A percentile compares a stretch with the other conserved stretches of the same genome.
Evolutionary conservation across 129 eudicot species (phyloP).

Genomic region (Ambrosia artemisiifolia): DNA sequence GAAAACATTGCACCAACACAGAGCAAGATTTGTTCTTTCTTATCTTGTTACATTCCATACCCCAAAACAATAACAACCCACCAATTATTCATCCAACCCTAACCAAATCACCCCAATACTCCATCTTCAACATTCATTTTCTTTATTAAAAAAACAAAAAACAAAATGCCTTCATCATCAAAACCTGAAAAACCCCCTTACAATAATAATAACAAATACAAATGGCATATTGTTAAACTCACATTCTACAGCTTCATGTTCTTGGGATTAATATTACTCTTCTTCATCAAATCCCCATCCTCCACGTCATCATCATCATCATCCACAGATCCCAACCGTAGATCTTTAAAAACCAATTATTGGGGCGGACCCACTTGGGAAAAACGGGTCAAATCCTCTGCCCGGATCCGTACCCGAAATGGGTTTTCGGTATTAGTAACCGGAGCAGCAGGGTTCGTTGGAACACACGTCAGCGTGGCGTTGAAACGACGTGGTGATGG

Average conservation of each 20-base stretch:
- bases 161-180: conserved; percentile 61
- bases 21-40: conserved; percentile 13
- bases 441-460: conserved; percentile 88
- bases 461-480: conserved; percentile 76
- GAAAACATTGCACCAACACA: conserved; percentile 2
- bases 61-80: conserved; percentile 20
- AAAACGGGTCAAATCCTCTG: conserved; percentile 63
- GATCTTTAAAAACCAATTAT: conserved; percentile 63
- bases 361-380: conserved; percentile 66
- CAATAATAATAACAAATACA: conserved; percentile 30
- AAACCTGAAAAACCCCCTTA: conserved; percentile 61
- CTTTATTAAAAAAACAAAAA: no score
- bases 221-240: conserved; percentile 59
- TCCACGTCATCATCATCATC: conserved; percentile 12
- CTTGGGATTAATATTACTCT: conserved; percentile 57
- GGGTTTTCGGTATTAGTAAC: conserved; percentile 74
- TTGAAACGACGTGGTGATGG: conserved; percentile 82
- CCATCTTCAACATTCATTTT: no score
- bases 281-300: conserved; percentile 63
- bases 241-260: conserved; percentile 70
- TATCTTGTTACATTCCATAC: conserved; percentile 14
- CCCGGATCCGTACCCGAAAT: conserved; percentile 46
- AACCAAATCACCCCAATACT: not conserved
- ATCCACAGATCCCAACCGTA: conserved; percentile 55
- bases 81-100: conserved; percentile 28